Conservation (phyloP, 371 early-diverging fungal species). For the Apophysomyces ossiformis region DNA sequence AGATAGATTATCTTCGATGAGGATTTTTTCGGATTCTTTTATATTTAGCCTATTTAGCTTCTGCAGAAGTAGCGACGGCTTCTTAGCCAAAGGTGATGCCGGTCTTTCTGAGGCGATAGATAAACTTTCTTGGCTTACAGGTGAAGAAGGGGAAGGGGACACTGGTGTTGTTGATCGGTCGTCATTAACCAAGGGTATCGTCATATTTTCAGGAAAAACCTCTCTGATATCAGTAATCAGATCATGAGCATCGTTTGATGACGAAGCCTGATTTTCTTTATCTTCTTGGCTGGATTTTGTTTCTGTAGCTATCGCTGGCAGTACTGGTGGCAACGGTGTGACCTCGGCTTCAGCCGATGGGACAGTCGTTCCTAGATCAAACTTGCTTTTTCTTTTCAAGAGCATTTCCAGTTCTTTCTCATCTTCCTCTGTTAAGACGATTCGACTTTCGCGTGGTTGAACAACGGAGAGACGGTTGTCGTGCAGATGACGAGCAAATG, state of each 20-base stretch:
- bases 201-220: not conserved
- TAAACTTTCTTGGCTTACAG: too few species aligned
- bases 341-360: not conserved
- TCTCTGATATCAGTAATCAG: not conserved
- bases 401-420: slow-evolving; percentile 42
- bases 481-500: slow-evolving; percentile 38
- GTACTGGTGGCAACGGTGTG: slow-evolving; percentile 9
- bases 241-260: not conserved
- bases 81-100: slow-evolving; percentile 9
- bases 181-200: not conserved
- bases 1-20: not conserved
- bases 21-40: not conserved
- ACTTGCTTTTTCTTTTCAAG: slow-evolving; percentile 25
- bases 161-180: not conserved
- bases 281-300: not conserved
- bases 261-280: not conserved
- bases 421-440: slow-evolving; percentile 48
- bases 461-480: slow-evolving; percentile 37
- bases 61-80: slow-evolving; percentile 24
- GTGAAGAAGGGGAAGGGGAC: too few species aligned
- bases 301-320: not conserved
- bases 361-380: not conserved
- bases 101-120: not conserved
- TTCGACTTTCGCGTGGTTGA: slow-evolving; percentile 36
- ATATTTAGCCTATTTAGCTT: slow-evolving; percentile 12